Evolutionary conservation across 2,329 filamentous ascomycete genomes (phyloP), one percentile per base, ranked within the genome.

Genomic region (Cercospora zeae-maydis): DNA sequence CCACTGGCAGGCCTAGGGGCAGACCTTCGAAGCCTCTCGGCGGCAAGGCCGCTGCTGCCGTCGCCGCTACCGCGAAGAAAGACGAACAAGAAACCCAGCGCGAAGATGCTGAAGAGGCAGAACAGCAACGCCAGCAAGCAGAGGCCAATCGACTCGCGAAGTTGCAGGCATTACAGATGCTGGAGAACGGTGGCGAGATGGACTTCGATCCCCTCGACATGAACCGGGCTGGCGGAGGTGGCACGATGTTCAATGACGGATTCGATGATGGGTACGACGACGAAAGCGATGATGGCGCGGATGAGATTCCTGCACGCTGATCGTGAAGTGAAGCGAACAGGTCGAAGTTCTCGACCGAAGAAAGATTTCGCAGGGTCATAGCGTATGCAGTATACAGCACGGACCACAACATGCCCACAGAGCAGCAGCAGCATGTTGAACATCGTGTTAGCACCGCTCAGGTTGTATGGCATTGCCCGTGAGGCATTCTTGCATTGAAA

Each of bases 61-160:
- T 30, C 1, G 56, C 61, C 7, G 19, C 52, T 14, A 45, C 59
- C 2, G 55, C 63, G 24, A 55, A 61, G 13, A 58, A 51, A 5
- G 57, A 51, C 9, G 57, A 65, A 30, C 24, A 13, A 9, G 42
- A 53, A 8, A 58, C 42, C 4, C 39, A 53, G 47, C 58, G 37
- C 3, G 53, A 49, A 27, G 58, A 60, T 57, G 59, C 64, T 21
- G 52, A 45, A 10, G 30, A 45, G 8, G 57, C 52, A 19, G 61
- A 53, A 27, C 51, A 63, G 19, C 60, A 67, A 37, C 54, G 60
- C 14, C 59, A 58, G 10, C 66, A 69, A 37, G 71, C 71, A 14
- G 73, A 75, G 52, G 70, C 73, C 42, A 76, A 77, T 58, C 62
- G 74, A 7, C 63, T 70, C 3, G 75, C 75, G 9, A 76, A 76